Evolutionary conservation across 2,329 filamentous ascomycete genomes (phyloP).

Genomic region (Alternaria arbusti): DNA sequence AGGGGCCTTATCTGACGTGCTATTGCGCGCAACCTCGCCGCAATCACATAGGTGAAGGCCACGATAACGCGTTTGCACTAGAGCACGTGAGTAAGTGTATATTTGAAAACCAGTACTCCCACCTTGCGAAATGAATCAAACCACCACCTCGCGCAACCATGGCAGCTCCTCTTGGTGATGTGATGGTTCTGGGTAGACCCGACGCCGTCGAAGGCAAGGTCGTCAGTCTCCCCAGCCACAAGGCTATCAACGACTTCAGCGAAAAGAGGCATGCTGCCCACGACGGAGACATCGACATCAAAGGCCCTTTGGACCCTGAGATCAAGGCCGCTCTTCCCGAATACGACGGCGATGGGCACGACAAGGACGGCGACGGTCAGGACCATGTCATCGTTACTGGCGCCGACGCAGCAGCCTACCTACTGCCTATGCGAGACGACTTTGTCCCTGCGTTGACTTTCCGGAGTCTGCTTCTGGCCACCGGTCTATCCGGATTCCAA

Average conservation of each 20-base stretch:
- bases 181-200: slow-evolving; percentile 13
- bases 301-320: slow-evolving; percentile 13
- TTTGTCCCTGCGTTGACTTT: slow-evolving; percentile 16
- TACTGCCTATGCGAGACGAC: slow-evolving; percentile 21
- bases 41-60: slow-evolving; percentile 1
- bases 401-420: slow-evolving; percentile 21
- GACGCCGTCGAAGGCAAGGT: slow-evolving; percentile 16
- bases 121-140: not conserved
- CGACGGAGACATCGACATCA: slow-evolving; percentile 9
- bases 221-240: slow-evolving; percentile 11
- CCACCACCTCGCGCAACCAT: slow-evolving; percentile 1
- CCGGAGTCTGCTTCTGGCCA: slow-evolving; percentile 15
- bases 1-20: slow-evolving; percentile 2
- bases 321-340: slow-evolving; percentile 14
- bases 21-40: slow-evolving; percentile 2
- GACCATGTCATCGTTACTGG: slow-evolving; percentile 17
- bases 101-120: not conserved
- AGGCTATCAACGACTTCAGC: slow-evolving; percentile 16
- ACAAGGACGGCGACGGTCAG: slow-evolving; percentile 1
- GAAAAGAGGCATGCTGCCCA: slow-evolving; percentile 14
- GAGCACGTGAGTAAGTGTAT: not conserved
- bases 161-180: slow-evolving; percentile 17
- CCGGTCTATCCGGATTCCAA: slow-evolving; percentile 17
- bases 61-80: slow-evolving; percentile 3
- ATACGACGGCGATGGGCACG: slow-evolving; percentile 8